phyloP scores from a whole-genome alignment of 306 rosid genomes.

The Acmispon strigosus region DNA sequence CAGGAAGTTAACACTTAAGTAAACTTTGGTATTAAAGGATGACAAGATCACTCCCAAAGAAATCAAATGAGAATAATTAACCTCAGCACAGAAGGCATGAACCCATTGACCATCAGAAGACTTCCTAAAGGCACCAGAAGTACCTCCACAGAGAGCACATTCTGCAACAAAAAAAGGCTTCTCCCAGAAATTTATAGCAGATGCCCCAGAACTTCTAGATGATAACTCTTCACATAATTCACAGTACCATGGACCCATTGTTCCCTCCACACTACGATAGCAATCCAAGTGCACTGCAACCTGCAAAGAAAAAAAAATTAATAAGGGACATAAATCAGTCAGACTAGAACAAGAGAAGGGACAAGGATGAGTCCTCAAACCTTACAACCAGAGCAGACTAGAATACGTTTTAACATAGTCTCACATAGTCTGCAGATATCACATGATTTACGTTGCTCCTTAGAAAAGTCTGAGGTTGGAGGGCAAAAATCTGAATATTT shows the following conservation, averaged over 20 bases:
- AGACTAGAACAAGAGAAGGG: neutral
- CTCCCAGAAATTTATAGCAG: conserved; percentile 76
- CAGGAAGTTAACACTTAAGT: neutral
- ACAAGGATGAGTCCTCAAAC: conserved; percentile 29
- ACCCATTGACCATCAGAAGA: conserved; percentile 92
- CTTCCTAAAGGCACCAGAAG: conserved; percentile 91
- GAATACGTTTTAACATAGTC: conserved; percentile 66
- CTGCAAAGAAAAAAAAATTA: conserved; percentile 33
- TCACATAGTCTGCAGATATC: conserved; percentile 89
- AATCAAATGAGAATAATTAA: conserved; percentile 16
- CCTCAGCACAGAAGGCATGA: conserved; percentile 99
- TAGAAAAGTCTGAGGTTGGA: conserved; percentile 49
- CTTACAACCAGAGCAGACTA: conserved; percentile 93
- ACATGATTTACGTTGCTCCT: conserved; percentile 80
- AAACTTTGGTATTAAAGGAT: neutral
- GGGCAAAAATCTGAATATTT: conserved; percentile 53
- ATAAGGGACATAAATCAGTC: conserved; percentile 9
- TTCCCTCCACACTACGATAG: conserved; percentile 72
- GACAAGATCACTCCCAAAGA: neutral
- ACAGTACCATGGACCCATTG: conserved; percentile 93
- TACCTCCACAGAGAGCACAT: conserved; percentile 91
- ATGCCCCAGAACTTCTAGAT: conserved; percentile 44
- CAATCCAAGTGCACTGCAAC: conserved; percentile 94
- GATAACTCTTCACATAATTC: conserved; percentile 77
- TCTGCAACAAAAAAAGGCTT: conserved; percentile 65